These are phyloP conservation scores for Capsicum pubescens DNA, from an alignment of 257 asterid species.

Conservation along the genomic window DNA sequence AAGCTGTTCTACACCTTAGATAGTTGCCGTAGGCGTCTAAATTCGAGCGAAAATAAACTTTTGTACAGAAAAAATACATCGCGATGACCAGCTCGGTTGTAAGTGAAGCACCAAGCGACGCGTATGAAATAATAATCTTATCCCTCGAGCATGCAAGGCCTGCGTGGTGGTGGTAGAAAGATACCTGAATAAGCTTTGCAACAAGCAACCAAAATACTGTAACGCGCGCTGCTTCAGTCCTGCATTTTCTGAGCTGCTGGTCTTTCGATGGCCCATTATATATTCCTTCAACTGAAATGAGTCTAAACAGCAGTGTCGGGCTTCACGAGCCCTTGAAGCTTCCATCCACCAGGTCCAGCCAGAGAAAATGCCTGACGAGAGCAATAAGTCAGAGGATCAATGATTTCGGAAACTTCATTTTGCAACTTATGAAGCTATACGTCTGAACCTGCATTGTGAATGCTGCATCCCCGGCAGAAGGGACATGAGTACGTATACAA, in stretches of 20 bases:
- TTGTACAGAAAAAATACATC: neutral
- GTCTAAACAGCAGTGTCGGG: conserved; percentile 54
- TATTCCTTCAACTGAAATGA: neutral
- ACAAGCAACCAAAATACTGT: neutral
- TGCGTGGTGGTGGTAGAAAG: neutral
- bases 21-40: neutral
- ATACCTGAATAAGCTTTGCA: conserved; percentile 2
- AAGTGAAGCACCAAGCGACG: neutral
- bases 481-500: too few relatives aligned
- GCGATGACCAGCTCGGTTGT: neutral
- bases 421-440: neutral
- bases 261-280: neutral
- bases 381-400: conserved; percentile 30
- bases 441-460: too few relatives aligned
- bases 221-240: neutral
- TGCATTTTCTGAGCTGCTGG: neutral
- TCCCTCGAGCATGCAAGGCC: conserved; percentile 1
- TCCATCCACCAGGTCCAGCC: conserved; percentile 97
- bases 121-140: neutral
- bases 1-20: conserved; percentile 2
- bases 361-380: conserved; percentile 71
- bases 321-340: conserved; percentile 72
- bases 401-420: conserved; percentile 28
- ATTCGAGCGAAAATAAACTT: neutral
- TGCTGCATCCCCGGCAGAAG: too few relatives aligned